Evolutionary conservation across 176 grass and related monocot genomes (phyloP).

Genomic region (Microstegium vimineum): DNA sequence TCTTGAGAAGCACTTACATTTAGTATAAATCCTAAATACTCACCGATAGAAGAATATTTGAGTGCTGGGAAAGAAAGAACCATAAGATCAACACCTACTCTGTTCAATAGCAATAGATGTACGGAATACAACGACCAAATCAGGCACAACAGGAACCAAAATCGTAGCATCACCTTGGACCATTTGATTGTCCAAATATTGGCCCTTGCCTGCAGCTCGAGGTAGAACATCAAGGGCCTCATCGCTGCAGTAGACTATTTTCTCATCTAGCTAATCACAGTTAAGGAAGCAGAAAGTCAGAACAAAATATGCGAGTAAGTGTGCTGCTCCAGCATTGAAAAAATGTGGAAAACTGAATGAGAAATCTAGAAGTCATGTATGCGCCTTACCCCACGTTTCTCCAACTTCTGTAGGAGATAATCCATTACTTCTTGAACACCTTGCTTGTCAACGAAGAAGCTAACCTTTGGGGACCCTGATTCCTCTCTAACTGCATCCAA

Average conservation of each 20-base stretch:
- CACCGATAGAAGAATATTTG: no score
- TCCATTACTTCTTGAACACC: conserved; percentile 57
- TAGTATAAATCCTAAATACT: no score
- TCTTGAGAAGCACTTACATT: no score
- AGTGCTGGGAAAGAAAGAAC: no score
- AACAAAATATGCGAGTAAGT: neutral
- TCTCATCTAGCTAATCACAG: conserved; percentile 67
- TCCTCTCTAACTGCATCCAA: no score
- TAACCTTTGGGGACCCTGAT: no score
- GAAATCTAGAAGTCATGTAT: neutral
- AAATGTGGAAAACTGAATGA: neutral
- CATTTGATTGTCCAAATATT: neutral
- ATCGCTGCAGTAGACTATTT: conserved; percentile 80
- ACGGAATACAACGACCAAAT: no score
- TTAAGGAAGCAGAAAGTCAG: neutral
- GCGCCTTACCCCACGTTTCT: conserved; percentile 44
- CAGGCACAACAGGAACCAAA: no score
- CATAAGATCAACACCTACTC: no score
- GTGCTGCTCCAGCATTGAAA: neutral
- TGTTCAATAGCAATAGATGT: no score
- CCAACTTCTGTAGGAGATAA: conserved; percentile 50
- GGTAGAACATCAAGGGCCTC: conserved; percentile 75
- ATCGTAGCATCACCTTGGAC: no score
- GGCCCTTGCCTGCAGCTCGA: conserved; percentile 75
- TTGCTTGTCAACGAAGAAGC: no score